phyloP scores from a whole-genome alignment of 2,329 filamentous ascomycete genomes.

The Ustulina deusta region DNA sequence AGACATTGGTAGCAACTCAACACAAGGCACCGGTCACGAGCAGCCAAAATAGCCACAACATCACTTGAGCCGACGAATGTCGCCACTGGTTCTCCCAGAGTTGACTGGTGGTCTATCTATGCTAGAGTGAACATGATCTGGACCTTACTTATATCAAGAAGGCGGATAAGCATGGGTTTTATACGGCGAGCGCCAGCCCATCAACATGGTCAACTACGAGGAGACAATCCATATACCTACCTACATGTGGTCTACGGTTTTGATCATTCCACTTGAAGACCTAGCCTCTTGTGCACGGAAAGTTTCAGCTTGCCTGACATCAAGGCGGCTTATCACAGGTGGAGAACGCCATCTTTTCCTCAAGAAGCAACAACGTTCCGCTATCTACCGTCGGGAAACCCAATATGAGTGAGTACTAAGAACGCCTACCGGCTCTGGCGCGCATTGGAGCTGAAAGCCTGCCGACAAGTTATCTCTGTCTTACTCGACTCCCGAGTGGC shows the following conservation, averaged over 20 bases:
- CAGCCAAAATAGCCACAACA: constrained; percentile 5
- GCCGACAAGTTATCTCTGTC: neutral
- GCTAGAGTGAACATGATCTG: neutral
- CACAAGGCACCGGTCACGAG: neutral
- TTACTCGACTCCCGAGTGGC: neutral
- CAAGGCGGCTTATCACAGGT: neutral
- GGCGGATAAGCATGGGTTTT: neutral
- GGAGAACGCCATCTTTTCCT: neutral
- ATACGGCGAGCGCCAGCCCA: neutral
- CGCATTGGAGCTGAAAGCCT: constrained; percentile 12
- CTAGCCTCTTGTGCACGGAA: neutral
- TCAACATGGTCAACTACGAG: neutral
- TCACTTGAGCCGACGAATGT: neutral
- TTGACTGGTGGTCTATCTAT: neutral
- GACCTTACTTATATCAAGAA: neutral
- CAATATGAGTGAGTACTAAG: neutral
- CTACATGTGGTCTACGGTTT: no score
- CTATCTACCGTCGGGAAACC: neutral
- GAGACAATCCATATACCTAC: neutral
- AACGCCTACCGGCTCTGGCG: neutral
- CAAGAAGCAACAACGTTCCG: neutral
- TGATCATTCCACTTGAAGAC: no score
- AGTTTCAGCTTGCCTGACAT: no score
- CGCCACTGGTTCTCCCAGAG: neutral
- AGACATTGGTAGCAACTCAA: neutral